Conservation (phyloP, 208 protist species). For the Crithidia fasciculata region DNA sequence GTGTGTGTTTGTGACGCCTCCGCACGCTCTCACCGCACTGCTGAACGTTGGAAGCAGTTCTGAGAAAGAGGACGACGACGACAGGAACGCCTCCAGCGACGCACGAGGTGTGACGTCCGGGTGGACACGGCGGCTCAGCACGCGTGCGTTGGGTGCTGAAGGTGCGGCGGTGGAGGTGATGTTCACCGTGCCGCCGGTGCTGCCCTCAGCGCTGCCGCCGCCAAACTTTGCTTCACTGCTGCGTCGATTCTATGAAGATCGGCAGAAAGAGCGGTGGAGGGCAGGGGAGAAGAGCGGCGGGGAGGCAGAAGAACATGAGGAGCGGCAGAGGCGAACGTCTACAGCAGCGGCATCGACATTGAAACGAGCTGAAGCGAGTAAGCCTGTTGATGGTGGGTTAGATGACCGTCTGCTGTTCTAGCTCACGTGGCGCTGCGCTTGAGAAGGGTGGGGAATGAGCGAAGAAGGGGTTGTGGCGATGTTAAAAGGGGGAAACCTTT, state of each 20-base stretch:
- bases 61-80: not conserved
- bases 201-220: conserved; percentile 68
- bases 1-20: conserved; percentile 64
- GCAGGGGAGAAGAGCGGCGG: not conserved
- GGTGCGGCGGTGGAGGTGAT: conserved; percentile 55
- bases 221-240: conserved; percentile 23
- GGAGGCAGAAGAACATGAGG: no score
- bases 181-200: conserved; percentile 62
- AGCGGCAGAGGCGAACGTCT: no score
- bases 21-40: conserved; percentile 28
- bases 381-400: no score
- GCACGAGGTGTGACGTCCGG: not conserved
- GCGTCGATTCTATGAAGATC: conserved; percentile 9
- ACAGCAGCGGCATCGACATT: no score
- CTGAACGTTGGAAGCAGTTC: not conserved
- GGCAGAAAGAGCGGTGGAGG: conserved; percentile 18
- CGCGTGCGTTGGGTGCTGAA: conserved; percentile 28
- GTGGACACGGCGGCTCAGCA: conserved; percentile 27
- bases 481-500: no score
- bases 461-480: no score
- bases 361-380: no score
- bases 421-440: no score
- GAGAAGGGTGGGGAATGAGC: no score
- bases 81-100: not conserved
- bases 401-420: no score